A percentile compares a stretch with the other conserved stretches of the same genome.
Evolutionary conservation across 192 early-diverging fungal genomes (phyloP).

Genomic region (Linnemannia zychae): DNA sequence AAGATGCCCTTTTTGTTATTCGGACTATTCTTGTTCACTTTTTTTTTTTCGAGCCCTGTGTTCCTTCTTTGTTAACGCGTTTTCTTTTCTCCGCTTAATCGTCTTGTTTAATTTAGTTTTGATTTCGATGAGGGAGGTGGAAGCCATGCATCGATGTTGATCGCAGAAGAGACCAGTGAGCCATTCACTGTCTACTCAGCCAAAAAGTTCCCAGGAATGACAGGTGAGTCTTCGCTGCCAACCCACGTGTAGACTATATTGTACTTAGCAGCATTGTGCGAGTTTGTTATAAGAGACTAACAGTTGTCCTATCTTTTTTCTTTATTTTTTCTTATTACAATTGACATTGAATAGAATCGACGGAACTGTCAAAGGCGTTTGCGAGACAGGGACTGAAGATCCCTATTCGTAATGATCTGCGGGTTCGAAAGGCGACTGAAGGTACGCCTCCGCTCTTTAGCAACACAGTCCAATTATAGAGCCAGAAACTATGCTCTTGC

Average conservation of each 20-base stretch:
- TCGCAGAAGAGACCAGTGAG: constrained; percentile 71
- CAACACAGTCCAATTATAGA: background rate
- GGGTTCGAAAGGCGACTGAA: constrained; percentile 39
- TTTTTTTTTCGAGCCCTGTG: background rate
- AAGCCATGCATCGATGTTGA: constrained; percentile 63
- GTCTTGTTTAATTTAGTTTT: constrained; percentile 17
- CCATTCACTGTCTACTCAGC: constrained; percentile 85
- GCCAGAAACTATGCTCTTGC: too few species aligned
- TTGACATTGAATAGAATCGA: constrained; percentile 72
- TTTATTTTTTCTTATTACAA: background rate
- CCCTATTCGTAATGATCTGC: constrained; percentile 78
- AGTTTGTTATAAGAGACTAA: background rate
- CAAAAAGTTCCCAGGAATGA: constrained; percentile 90
- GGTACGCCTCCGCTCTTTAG: background rate
- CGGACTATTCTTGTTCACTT: background rate
- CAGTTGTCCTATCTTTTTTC: background rate
- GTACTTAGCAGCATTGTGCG: background rate
- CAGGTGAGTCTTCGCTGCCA: too few species aligned
- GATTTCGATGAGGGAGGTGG: constrained; percentile 57
- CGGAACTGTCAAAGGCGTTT: constrained; percentile 79
- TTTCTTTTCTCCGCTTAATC: constrained; percentile 9
- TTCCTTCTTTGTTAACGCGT: too few species aligned
- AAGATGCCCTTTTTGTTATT: background rate
- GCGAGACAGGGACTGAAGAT: constrained; percentile 87
- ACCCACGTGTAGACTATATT: too few species aligned